Percentiles rank a stretch among this genome's conserved stretches.
phyloP scores from a whole-genome alignment of 768 basidiomycete genomes.

The Mrakia blollopis region DNA sequence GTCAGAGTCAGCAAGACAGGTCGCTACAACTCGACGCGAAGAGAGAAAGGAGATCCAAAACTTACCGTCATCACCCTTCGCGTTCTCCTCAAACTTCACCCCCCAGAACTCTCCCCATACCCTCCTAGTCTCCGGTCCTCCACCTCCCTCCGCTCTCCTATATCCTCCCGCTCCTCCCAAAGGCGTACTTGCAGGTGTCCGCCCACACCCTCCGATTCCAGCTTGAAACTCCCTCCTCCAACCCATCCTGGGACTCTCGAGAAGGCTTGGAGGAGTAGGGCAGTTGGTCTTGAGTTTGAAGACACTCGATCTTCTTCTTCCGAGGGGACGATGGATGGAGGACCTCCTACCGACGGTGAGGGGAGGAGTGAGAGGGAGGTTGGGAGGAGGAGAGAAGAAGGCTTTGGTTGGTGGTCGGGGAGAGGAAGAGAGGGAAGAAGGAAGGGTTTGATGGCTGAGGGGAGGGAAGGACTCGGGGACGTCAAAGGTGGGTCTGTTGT shows the following conservation, averaged over 20 bases:
- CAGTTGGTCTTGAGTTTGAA: not conserved
- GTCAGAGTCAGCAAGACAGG: too few relatives aligned
- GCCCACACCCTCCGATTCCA: not conserved
- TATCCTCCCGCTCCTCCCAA: not conserved
- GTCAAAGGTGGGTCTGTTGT: not conserved
- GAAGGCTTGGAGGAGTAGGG: not conserved
- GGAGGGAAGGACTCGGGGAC: not conserved
- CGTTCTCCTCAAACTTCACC: not conserved
- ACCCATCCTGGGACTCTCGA: not conserved
- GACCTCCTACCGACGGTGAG: not conserved
- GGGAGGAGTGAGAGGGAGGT: not conserved
- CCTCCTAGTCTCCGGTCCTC: not conserved
- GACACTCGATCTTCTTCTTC: not conserved
- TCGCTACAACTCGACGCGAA: too few relatives aligned
- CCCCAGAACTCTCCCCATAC: not conserved
- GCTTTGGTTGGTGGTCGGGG: not conserved
- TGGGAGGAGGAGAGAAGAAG: not conserved
- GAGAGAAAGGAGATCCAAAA: not conserved
- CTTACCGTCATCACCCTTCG: not conserved
- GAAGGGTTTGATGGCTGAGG: not conserved
- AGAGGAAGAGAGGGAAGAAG: not conserved
- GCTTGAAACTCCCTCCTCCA: conserved; percentile 5
- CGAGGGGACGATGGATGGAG: not conserved
- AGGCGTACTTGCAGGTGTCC: not conserved
- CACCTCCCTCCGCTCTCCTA: not conserved